phyloP scores from a whole-genome alignment of 129 eudicot species.

The Solidago caesia region DNA sequence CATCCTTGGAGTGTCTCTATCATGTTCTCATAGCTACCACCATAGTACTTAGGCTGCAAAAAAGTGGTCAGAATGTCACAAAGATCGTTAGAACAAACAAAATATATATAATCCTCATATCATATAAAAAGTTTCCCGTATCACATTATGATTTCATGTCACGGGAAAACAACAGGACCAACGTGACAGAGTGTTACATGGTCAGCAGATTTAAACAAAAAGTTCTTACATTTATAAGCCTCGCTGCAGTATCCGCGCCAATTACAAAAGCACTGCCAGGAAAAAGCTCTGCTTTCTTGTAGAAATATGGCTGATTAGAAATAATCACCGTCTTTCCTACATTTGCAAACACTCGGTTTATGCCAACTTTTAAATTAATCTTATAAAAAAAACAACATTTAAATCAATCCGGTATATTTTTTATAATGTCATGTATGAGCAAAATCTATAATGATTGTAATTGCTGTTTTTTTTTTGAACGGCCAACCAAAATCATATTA shows the following conservation, averaged over 20 bases:
- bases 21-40: conserved; percentile 69
- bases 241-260: conserved; percentile 89
- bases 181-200: neutral
- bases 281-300: conserved; percentile 94
- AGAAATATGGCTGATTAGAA: conserved; percentile 89
- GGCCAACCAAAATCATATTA: too few species aligned
- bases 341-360: conserved; percentile 19
- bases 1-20: conserved; percentile 64
- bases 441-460: neutral
- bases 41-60: conserved; percentile 81
- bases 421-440: conserved; percentile 2
- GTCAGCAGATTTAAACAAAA: neutral
- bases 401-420: neutral
- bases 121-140: neutral
- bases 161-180: neutral
- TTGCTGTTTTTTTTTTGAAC: neutral
- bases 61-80: neutral
- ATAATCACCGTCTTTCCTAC: conserved; percentile 87
- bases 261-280: conserved; percentile 99
- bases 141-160: neutral
- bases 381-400: neutral
- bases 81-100: neutral
- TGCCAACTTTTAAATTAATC: neutral
- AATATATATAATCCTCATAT: neutral
- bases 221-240: conserved; percentile 75